Base-by-base conservation (phyloP, 345 rosid species). In the Corchorus capsularis region DNA sequence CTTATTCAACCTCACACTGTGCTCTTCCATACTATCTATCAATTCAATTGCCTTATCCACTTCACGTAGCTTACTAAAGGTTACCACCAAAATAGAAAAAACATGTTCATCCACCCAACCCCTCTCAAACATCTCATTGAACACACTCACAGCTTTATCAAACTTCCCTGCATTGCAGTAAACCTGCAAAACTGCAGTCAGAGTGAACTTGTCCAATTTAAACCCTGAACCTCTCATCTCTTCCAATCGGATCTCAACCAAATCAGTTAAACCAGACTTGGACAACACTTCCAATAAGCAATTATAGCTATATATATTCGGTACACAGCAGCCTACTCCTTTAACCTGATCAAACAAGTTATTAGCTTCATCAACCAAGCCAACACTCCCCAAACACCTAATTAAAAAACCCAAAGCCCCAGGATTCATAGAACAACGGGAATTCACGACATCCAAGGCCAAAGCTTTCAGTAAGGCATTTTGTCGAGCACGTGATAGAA, bases 401-500 rank as follows among this genome's bases (percentile, higher is more conserved):
- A 94, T 63, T 0, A 94, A 80, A 73, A 81, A 91, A 5, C 98
- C 98, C 79, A 94, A 80, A 27, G 97, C 87, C 3, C 98, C 97
- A 8, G 97, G 95, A 3, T 87, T 81, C 90, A 94, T 89, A 11
- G 62, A 59, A 80, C 95, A 94, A 2, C 80, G 78, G 4, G 94
- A 89, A 79, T 46, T 77, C 15, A 90, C 53, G 72, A 89, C 81
- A 43, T 90, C 86, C 47, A 34, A 22, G 0, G 76, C 88, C 81
- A 94, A 82, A 71, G 13, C 71, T 79, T 75, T 90, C 84, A 94
- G 74, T 85, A 79, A 79, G 87, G 87, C 92, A 85, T 86, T 87
- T 79, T 88, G 94, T 91, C 98, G 98, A 94, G 92, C 98, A 88
- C 88, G 84, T 86, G 97, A 91, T 68, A 94, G 95, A 85, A 90